A percentile compares a stretch with the other conserved stretches of the same genome.
phyloP scores from a whole-genome alignment of 2,329 filamentous ascomycete genomes.

The Claviceps capensis region DNA sequence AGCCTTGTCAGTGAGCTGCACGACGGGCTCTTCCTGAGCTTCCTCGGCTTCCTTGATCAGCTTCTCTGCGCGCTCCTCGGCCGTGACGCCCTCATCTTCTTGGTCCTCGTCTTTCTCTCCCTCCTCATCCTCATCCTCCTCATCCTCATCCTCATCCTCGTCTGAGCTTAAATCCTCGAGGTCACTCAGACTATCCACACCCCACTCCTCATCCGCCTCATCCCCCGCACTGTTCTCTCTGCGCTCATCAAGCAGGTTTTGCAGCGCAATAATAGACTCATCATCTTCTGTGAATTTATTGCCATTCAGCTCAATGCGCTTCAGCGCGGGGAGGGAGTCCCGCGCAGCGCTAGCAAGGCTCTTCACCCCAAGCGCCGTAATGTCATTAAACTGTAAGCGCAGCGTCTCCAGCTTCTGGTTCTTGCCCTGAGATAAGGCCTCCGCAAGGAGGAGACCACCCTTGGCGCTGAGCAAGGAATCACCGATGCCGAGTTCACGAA shows the following conservation, averaged over 20 bases:
- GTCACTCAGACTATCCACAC: constrained; percentile 74
- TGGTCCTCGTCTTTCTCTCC: constrained; percentile 56
- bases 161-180: constrained; percentile 64
- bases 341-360: constrained; percentile 56
- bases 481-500: constrained; percentile 76
- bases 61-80: constrained; percentile 55
- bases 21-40: constrained; percentile 61
- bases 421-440: constrained; percentile 58
- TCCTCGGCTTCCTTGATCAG: constrained; percentile 54
- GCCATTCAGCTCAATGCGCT: constrained; percentile 85
- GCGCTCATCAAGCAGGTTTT: constrained; percentile 58
- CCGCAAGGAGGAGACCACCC: constrained; percentile 60
- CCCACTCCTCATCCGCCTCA: constrained; percentile 61
- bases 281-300: constrained; percentile 92
- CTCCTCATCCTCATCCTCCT: not conserved
- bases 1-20: constrained; percentile 56
- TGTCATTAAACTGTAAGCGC: constrained; percentile 87
- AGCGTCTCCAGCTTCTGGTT: constrained; percentile 72
- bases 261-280: constrained; percentile 51
- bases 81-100: constrained; percentile 48
- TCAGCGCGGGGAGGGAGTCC: constrained; percentile 57
- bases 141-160: constrained; percentile 52
- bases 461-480: constrained; percentile 74
- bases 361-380: constrained; percentile 63
- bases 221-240: constrained; percentile 61